These are phyloP conservation scores for Cercospora sp. DNA, from an alignment of 2,329 filamentous ascomycete species.

Conservation along the genomic window DNA sequence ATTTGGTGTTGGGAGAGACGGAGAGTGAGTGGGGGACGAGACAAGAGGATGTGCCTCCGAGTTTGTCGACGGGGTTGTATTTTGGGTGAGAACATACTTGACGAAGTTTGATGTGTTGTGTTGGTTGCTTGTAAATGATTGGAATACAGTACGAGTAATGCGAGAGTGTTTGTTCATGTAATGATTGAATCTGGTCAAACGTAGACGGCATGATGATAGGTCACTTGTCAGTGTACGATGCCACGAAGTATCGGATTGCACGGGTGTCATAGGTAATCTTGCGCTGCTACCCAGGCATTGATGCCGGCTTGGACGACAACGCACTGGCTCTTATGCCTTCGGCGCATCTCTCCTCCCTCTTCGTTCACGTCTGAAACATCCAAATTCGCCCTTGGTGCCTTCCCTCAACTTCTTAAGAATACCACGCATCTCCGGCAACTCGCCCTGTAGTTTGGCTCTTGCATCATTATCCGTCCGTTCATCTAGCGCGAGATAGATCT, in stretches of 20 bases:
- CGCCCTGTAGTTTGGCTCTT: conserved; percentile 74
- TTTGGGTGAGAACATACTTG: conserved; percentile 11
- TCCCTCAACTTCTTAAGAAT: conserved; percentile 83
- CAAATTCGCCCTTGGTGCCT: conserved; percentile 77
- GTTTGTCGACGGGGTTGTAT: conserved; percentile 36
- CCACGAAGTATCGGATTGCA: not conserved
- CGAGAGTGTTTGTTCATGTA: not conserved
- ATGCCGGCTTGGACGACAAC: not conserved
- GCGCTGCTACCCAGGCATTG: not conserved
- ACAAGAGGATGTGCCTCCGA: conserved; percentile 51
- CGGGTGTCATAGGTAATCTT: not conserved
- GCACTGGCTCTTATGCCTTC: not conserved
- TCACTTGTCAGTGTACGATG: not conserved
- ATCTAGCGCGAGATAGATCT: conserved; percentile 91
- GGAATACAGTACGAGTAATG: not conserved
- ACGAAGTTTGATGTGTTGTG: not conserved
- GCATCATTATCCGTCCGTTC: conserved; percentile 85
- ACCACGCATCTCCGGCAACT: conserved; percentile 84
- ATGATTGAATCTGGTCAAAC: not conserved
- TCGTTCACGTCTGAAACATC: conserved; percentile 36
- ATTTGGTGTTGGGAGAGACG: conserved; percentile 62
- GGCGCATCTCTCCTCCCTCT: conserved; percentile 14
- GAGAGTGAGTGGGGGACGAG: conserved; percentile 51
- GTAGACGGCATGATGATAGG: not conserved
- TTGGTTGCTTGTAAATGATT: not conserved